Conservation (phyloP, 2,329 filamentous ascomycete genomes). For the Cercospora zeina region DNA sequence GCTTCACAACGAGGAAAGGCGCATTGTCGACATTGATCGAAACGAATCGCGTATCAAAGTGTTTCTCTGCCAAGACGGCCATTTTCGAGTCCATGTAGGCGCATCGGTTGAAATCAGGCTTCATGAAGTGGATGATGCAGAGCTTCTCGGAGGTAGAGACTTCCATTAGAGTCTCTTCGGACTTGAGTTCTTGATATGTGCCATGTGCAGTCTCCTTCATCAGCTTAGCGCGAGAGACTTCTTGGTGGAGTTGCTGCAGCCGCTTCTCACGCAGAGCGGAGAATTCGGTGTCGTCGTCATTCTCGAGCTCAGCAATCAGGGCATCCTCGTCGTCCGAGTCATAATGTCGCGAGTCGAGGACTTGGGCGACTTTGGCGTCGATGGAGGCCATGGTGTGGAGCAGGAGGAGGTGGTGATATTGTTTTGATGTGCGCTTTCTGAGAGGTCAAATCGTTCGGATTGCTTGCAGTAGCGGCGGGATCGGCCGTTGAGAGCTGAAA, state of each 20-base stretch:
- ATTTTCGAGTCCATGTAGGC: conserved; percentile 62
- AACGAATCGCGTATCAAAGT: conserved; percentile 60
- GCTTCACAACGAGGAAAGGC: conserved; percentile 59
- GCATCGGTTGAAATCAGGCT: conserved; percentile 64
- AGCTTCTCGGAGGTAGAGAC: conserved; percentile 60
- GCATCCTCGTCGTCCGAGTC: conserved; percentile 61
- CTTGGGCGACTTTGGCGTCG: conserved; percentile 53
- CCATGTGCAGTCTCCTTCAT: conserved; percentile 50
- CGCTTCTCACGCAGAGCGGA: conserved; percentile 58
- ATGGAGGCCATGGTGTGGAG: conserved; percentile 34
- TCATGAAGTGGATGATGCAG: conserved; percentile 64
- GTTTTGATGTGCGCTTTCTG: background rate
- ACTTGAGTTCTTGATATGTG: conserved; percentile 56
- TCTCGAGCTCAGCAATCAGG: conserved; percentile 59
- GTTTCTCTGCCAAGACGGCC: conserved; percentile 55
- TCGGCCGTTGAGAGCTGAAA: background rate
- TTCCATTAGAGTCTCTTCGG: conserved; percentile 60
- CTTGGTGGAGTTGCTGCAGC: conserved; percentile 59
- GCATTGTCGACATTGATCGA: conserved; percentile 62
- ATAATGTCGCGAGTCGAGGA: conserved; percentile 49
- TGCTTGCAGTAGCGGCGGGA: background rate
- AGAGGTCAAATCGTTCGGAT: background rate
- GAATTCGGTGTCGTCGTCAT: conserved; percentile 55
- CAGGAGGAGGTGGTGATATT: background rate
- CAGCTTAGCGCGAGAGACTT: conserved; percentile 55